Base-by-base conservation (phyloP, 2,329 filamentous ascomycete genomes). In the Penicillium sp. region DNA sequence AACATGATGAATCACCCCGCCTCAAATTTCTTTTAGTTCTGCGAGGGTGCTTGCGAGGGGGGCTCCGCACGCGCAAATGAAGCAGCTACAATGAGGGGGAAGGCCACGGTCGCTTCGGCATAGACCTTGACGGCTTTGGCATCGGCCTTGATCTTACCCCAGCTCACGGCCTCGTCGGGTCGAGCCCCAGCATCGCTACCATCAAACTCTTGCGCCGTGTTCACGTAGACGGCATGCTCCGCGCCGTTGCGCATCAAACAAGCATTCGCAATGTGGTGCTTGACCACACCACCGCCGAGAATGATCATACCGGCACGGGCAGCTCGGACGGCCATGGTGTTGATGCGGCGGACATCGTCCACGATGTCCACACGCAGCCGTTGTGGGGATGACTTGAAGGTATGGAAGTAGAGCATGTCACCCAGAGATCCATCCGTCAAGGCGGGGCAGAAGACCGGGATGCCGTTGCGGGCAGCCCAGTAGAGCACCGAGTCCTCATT, bases 361-460 rank as follows among this genome's bases (percentile, higher is more conserved):
- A 97, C 92, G 61, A 98, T 92, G 76, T 98, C 95, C 63, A 97
- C 87, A 60, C 89, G 88, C 45, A 99, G 84, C 77, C 94, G 91
- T 63, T 83, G 81, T 3, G 94, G 94, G 1, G 91, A 93, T 0
- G 91, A 81, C 76, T 94, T 95, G 86, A 93, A 99, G 0, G 93
- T 96, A 81, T 99, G 94, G 78, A 99, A 98, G 80, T 97, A 98
- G 44, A 99, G 84, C 95, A 99, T 99, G 77, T 99, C 95, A 5
- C 95, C 95, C 22, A 99, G 80, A 70, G 92, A 96, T 19, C 95
- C 95, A 73, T 99, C 95, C 0, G 95, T 99, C 70, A 99, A 82
- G 6, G 95, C 95, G 0, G 95, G 95, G 74, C 94, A 98, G 82
- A 99, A 99, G 17, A 99, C 90, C 0, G 95, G 95, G 60, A 99